Evolutionary conservation across 2,329 filamentous ascomycete genomes (phyloP).

Genomic region (Fusarium nurragi): DNA sequence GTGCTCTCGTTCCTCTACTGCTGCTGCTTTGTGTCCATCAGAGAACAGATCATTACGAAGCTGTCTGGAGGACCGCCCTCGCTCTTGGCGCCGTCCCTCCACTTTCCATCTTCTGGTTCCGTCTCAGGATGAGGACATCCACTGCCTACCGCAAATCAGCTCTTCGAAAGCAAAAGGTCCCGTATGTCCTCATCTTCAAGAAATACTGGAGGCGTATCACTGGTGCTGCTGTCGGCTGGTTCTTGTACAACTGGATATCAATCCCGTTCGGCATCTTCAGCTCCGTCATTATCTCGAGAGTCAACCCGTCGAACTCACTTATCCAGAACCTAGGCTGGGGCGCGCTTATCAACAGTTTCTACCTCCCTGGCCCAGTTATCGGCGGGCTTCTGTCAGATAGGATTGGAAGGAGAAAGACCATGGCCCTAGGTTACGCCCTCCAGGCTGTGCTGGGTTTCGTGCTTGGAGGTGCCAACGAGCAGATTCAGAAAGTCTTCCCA

Average conservation of each 20-base stretch:
- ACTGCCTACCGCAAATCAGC: conserved; percentile 5
- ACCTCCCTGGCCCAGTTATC: background rate
- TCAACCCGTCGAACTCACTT: conserved; percentile 3
- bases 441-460: background rate
- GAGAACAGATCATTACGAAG: background rate
- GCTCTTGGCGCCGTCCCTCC: conserved; percentile 2
- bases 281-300: background rate
- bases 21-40: background rate
- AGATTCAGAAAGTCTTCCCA: background rate
- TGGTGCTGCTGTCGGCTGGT: conserved; percentile 3
- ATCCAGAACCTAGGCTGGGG: conserved; percentile 12
- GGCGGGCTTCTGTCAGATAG: background rate
- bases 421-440: background rate
- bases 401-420: background rate
- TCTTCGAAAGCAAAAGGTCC: background rate
- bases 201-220: conserved; percentile 6
- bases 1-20: background rate
- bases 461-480: background rate
- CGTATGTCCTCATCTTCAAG: background rate
- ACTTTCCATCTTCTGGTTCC: conserved; percentile 8
- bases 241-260: conserved; percentile 8
- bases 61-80: background rate
- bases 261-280: conserved; percentile 14
- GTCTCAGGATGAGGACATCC: conserved; percentile 5
- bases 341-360: conserved; percentile 1